These are phyloP conservation scores for Cryphonectria radicalis DNA, from an alignment of 2,329 filamentous ascomycete genomes.

Conservation along the genomic window DNA sequence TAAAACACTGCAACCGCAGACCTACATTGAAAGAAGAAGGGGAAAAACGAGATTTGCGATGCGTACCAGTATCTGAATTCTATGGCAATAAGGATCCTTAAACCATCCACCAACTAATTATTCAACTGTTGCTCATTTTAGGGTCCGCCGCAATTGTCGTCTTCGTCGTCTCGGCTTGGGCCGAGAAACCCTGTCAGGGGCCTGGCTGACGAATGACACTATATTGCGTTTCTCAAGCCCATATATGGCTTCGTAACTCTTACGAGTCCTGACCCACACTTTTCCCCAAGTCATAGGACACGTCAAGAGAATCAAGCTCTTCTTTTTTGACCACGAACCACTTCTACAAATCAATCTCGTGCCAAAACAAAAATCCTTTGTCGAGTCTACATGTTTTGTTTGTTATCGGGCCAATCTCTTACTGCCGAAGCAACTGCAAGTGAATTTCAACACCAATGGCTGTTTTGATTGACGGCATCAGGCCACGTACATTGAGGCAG, in stretches of 20 bases:
- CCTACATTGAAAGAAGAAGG: neutral
- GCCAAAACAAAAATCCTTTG: neutral
- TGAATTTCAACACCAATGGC: neutral
- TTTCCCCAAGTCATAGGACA: neutral
- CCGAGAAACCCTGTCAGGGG: slow-evolving; percentile 4
- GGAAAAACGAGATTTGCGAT: neutral
- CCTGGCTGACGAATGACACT: slow-evolving; percentile 1
- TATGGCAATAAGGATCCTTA: neutral
- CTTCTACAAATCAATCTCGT: neutral
- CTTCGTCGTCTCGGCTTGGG: slow-evolving; percentile 3
- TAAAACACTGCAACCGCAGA: neutral
- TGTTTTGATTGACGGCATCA: neutral
- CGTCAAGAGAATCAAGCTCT: neutral
- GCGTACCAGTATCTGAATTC: neutral
- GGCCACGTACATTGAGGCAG: neutral
- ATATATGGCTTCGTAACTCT: neutral
- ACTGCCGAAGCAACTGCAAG: neutral
- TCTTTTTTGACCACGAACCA: neutral
- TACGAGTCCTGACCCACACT: neutral
- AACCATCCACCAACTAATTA: neutral
- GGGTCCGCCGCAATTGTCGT: neutral
- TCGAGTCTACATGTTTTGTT: neutral
- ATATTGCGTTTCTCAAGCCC: neutral
- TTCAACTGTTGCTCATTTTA: neutral
- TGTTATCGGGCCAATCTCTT: neutral